Evolutionary conservation across 139 green algal genomes (phyloP).

Genomic region (Picochlorum sp.): DNA sequence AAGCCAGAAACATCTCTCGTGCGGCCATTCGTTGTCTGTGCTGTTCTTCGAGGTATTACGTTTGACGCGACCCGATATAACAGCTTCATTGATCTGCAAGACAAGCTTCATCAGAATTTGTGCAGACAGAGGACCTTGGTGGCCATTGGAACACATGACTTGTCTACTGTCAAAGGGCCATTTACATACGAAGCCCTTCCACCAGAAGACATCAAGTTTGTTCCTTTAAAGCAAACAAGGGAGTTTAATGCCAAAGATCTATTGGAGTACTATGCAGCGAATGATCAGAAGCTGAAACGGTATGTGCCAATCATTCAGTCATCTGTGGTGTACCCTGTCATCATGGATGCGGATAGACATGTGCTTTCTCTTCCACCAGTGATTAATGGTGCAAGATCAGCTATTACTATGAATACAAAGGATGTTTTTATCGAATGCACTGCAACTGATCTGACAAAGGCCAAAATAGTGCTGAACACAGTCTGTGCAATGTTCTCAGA

Average conservation of each 20-base stretch:
- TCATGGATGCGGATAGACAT: constrained; percentile 78
- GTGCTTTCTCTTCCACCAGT: constrained; percentile 89
- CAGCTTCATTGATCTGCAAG: constrained; percentile 97
- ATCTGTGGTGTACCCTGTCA: constrained; percentile 89
- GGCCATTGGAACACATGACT: constrained; percentile 97
- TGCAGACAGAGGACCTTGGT: constrained; percentile 92
- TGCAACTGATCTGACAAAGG: constrained; percentile 94
- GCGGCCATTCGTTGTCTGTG: constrained; percentile 90
- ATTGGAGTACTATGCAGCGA: constrained; percentile 67
- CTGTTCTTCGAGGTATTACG: constrained; percentile 79
- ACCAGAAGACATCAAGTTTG: constrained; percentile 88
- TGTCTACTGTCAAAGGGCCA: constrained; percentile 73
- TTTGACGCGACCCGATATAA: constrained; percentile 82
- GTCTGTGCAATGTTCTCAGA: constrained; percentile 91
- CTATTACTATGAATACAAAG: constrained; percentile 75
- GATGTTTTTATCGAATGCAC: constrained; percentile 99
- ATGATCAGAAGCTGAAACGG: constrained; percentile 92
- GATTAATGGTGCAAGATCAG: constrained; percentile 94
- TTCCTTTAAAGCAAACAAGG: constrained; percentile 90
- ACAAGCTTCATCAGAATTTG: constrained; percentile 99
- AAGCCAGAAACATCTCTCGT: constrained; percentile 86
- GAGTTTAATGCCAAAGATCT: constrained; percentile 82
- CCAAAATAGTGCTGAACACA: constrained; percentile 82
- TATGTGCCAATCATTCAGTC: constrained; percentile 94
- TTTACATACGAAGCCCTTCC: constrained; percentile 98